Evolutionary conservation across 176 grass and related monocot species (phyloP).

Genomic region (Carex cristatella): DNA sequence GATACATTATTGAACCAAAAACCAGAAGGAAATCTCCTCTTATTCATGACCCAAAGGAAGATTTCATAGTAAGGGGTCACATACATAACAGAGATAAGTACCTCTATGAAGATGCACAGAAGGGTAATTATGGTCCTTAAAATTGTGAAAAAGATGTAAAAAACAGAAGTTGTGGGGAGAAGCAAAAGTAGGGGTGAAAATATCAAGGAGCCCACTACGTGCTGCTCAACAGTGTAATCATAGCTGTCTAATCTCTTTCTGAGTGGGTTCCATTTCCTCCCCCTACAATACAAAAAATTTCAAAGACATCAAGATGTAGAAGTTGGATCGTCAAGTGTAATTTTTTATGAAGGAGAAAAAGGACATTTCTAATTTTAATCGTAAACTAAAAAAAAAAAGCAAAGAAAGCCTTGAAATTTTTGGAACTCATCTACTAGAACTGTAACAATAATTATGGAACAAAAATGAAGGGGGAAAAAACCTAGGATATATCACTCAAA

Average conservation of each 20-base stretch:
- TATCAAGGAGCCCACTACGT: conserved; percentile 86
- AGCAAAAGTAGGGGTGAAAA: conserved; percentile 89
- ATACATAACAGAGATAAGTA: conserved; percentile 52
- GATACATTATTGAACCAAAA: conserved; percentile 51
- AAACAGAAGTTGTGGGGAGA: conserved; percentile 73
- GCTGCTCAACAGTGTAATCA: conserved; percentile 85
- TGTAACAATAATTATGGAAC: neutral
- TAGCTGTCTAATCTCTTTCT: conserved; percentile 85
- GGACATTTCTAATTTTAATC: neutral
- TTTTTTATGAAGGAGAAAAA: conserved; percentile 1
- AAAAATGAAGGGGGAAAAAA: neutral
- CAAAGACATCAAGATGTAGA: neutral
- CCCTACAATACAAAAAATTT: conserved; percentile 45
- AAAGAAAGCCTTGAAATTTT: neutral
- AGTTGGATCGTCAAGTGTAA: conserved; percentile 5
- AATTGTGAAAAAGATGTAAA: conserved; percentile 92
- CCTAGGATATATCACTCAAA: neutral
- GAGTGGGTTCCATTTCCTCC: conserved; percentile 85
- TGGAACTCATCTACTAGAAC: neutral
- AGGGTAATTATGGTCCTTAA: conserved; percentile 54
- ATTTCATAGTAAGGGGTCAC: conserved; percentile 65
- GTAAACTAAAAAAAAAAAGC: neutral
- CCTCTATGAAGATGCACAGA: conserved; percentile 54
- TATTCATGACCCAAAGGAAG: conserved; percentile 46
- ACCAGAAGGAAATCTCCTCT: conserved; percentile 75